Conservation (phyloP, 1,284 basidiomycete genomes). For the Gymnopus androsaceus region DNA sequence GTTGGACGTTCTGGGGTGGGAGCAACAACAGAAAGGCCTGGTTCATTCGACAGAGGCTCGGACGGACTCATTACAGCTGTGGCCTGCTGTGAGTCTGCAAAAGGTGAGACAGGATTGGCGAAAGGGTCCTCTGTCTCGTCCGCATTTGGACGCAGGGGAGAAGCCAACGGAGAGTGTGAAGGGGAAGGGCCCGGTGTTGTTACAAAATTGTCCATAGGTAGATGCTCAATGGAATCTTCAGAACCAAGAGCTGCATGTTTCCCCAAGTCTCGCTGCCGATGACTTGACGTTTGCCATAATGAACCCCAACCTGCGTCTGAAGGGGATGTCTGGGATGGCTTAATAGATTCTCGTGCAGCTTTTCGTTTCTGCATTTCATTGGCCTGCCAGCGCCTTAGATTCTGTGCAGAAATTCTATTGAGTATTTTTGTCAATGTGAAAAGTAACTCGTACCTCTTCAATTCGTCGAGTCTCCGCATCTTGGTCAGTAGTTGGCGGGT, state of each 20-base stretch:
- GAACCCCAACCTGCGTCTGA: slow-evolving; percentile 55
- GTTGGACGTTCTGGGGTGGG: slow-evolving; percentile 23
- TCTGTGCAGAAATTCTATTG: slow-evolving; percentile 42
- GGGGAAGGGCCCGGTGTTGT: slow-evolving; percentile 39
- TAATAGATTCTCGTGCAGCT: slow-evolving; percentile 54
- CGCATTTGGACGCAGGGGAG: slow-evolving; percentile 31
- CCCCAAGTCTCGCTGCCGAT: slow-evolving; percentile 37
- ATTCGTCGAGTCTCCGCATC: slow-evolving; percentile 65
- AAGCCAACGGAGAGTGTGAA: slow-evolving; percentile 42
- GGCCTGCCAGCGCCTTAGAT: slow-evolving; percentile 70
- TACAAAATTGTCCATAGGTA: slow-evolving; percentile 56
- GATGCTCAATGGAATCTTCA: slow-evolving; percentile 47
- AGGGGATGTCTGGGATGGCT: slow-evolving; percentile 50
- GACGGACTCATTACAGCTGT: slow-evolving; percentile 34
- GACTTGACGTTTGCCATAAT: slow-evolving; percentile 45
- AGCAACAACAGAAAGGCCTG: slow-evolving; percentile 8
- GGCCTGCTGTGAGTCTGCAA: slow-evolving; percentile 19
- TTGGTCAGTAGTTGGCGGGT: slow-evolving; percentile 68
- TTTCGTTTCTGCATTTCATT: slow-evolving; percentile 71
- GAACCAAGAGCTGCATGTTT: slow-evolving; percentile 48
- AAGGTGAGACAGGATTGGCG: slow-evolving; percentile 39
- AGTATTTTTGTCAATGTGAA: not conserved
- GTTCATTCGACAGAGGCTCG: slow-evolving; percentile 11
- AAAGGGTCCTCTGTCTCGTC: slow-evolving; percentile 47
- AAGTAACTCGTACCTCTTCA: slow-evolving; percentile 60